These are phyloP conservation scores for Harringtonia lauricola DNA, from an alignment of 2,329 filamentous ascomycete genomes.

Conservation along the genomic window DNA sequence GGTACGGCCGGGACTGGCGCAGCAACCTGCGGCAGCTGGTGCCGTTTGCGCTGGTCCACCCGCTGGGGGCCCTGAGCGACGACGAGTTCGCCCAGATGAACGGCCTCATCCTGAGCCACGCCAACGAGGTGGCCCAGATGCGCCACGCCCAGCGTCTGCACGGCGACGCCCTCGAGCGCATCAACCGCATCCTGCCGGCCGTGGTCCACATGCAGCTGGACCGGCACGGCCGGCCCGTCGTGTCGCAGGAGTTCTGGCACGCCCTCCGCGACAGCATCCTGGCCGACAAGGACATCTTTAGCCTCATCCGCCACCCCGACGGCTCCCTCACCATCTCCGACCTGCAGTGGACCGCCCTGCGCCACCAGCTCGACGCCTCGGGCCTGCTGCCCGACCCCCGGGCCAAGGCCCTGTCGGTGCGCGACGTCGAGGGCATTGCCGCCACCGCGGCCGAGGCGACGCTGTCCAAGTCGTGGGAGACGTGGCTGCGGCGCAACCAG, in stretches of 20 bases:
- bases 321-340: constrained; percentile 30
- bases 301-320: constrained; percentile 28
- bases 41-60: constrained; percentile 12
- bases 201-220: constrained; percentile 43
- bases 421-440: constrained; percentile 18
- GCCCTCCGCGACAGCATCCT: constrained; percentile 46
- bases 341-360: constrained; percentile 34
- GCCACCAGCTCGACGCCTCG: constrained; percentile 24
- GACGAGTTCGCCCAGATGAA: constrained; percentile 14
- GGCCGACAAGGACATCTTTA: constrained; percentile 34
- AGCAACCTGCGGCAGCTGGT: constrained; percentile 14
- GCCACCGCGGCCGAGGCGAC: no score
- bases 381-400: constrained; percentile 13
- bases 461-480: constrained; percentile 33
- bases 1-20: constrained; percentile 14
- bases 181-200: constrained; percentile 42
- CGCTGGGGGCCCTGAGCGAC: constrained; percentile 13
- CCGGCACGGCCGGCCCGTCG: constrained; percentile 37
- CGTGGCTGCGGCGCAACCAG: constrained; percentile 41
- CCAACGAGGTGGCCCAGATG: constrained; percentile 16
- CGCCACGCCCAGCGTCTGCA: constrained; percentile 22
- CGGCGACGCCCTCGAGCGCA: constrained; percentile 25
- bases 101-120: constrained; percentile 14
- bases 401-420: constrained; percentile 17
- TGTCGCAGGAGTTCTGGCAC: constrained; percentile 54